Evolutionary conservation across 2,329 filamentous ascomycete genomes (phyloP), one percentile per base, ranked within the genome.

Genomic region (Hypoxylon sp.): DNA sequence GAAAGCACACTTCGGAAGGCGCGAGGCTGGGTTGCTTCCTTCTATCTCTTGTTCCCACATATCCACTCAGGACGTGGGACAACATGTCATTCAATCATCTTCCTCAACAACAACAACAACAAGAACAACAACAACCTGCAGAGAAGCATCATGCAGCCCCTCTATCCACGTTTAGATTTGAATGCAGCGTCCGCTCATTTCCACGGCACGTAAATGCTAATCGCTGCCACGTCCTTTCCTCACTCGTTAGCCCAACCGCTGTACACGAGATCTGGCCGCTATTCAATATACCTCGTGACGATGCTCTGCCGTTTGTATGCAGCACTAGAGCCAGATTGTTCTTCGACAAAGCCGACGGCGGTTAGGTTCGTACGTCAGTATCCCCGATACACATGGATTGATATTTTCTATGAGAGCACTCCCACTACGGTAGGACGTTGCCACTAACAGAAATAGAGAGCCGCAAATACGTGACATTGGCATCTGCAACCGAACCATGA

Each of bases 221-320:
- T 39, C 17, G 31, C 33, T 55, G 65, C 65, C 59, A 58, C 65
- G 50, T 63, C 54, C 44, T 22, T 37, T 63, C 33, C 47, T 59
- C 57, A 50, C 51, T 61, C 37, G 48, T 22, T 22, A 63, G 62
- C 53, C 65, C 48, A 39, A 59, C 42, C 24, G 42, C 31, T 33
- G 52, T 51, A 63, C 39, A 63, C 54, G 54, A 68, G 59, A 66
- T 70, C 55, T 68, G 59, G 63, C 55, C 48, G 56, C 65, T 19
- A 55, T 63, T 63, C 47, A 37, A 57, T 31, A 42, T 26, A 55
- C 50, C 50, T 65, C 51, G 47, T 57, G 65, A 54, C 50, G 26
- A 53, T 48, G 11, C 19, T 19, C 37, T 29, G 33, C 46, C 47
- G 26, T 24, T 54, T 17, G 39, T 59, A 24, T 53, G 54, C 37